Conservation (phyloP, 2,329 filamentous ascomycete genomes). For the Bipolaris oryzae region DNA sequence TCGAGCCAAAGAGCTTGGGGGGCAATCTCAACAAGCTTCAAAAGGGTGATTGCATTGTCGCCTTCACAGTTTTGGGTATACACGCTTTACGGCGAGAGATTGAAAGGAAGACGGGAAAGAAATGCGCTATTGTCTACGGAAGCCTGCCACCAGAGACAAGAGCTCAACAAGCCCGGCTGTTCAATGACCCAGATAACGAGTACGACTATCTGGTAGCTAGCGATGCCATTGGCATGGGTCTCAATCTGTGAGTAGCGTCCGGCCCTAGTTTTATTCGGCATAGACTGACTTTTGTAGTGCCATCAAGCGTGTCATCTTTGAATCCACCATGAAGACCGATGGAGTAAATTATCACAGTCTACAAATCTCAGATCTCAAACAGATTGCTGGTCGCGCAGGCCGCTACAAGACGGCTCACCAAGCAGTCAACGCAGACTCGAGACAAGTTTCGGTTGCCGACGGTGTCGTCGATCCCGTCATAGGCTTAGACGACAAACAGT, state of each 20-base stretch:
- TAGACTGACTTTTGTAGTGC: constrained; percentile 53
- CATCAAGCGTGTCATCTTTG: constrained; percentile 89
- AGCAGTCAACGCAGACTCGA: constrained; percentile 46
- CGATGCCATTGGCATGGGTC: constrained; percentile 95
- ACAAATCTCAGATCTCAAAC: constrained; percentile 80
- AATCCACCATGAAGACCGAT: constrained; percentile 75
- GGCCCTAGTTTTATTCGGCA: background rate
- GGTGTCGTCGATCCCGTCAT: constrained; percentile 18
- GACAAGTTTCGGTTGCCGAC: constrained; percentile 10
- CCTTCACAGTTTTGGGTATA: constrained; percentile 82
- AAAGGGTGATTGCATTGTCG: constrained; percentile 90
- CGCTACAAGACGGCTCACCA: constrained; percentile 77
- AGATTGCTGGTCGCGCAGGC: constrained; percentile 92
- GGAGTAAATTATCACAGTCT: constrained; percentile 65
- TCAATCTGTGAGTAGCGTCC: constrained; percentile 72
- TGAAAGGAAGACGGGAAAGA: constrained; percentile 74
- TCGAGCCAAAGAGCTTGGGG: constrained; percentile 67
- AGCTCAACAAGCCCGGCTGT: constrained; percentile 86
- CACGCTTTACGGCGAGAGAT: constrained; percentile 80
- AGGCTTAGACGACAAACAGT: constrained; percentile 27
- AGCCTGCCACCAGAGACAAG: constrained; percentile 89
- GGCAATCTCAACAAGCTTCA: constrained; percentile 71
- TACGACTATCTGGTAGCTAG: constrained; percentile 95
- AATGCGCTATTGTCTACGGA: constrained; percentile 93
- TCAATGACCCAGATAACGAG: constrained; percentile 94